Conservation (phyloP, 371 early-diverging fungal species). For the Mucor saturninus region DNA sequence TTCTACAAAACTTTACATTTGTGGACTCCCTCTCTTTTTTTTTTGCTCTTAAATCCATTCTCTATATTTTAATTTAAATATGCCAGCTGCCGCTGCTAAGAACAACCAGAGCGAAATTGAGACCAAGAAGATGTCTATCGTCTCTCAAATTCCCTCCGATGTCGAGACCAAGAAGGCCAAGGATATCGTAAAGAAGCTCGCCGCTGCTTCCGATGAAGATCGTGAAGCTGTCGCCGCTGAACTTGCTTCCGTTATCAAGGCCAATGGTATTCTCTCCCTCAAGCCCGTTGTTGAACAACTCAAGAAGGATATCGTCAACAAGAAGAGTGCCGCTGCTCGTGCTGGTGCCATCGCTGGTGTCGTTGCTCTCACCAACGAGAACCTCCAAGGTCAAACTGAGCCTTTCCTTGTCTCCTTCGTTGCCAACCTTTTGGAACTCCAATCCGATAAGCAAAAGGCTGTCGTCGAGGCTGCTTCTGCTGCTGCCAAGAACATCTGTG, state of each 20-base stretch:
- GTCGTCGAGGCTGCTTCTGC: slow-evolving; percentile 66
- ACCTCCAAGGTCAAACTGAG: slow-evolving; percentile 55
- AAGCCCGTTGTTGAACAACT: slow-evolving; percentile 62
- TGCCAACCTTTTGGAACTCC: slow-evolving; percentile 60
- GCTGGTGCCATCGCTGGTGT: slow-evolving; percentile 70
- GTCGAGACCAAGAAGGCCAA: slow-evolving; percentile 46
- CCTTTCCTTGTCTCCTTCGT: slow-evolving; percentile 66
- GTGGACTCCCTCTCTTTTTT: slow-evolving; percentile 15
- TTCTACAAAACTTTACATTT: slow-evolving; percentile 13
- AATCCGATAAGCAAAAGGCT: slow-evolving; percentile 69
- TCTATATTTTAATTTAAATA: slow-evolving; percentile 5
- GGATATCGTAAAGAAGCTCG: slow-evolving; percentile 49
- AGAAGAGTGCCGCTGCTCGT: slow-evolving; percentile 70
- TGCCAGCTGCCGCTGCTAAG: slow-evolving; percentile 24
- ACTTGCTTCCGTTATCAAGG: slow-evolving; percentile 52
- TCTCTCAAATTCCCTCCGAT: slow-evolving; percentile 29
- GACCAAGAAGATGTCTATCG: slow-evolving; percentile 44
- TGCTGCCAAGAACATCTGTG: slow-evolving; percentile 59
- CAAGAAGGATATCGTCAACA: slow-evolving; percentile 58
- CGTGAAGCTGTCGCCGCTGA: slow-evolving; percentile 59
- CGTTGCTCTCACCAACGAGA: slow-evolving; percentile 57
- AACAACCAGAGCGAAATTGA: slow-evolving; percentile 43
- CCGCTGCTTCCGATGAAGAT: slow-evolving; percentile 62
- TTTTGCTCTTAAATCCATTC: slow-evolving; percentile 21
- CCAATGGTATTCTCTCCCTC: slow-evolving; percentile 63